Evolutionary conservation across 805 yeast genomes (phyloP).

Genomic region (Candida oleophila): DNA sequence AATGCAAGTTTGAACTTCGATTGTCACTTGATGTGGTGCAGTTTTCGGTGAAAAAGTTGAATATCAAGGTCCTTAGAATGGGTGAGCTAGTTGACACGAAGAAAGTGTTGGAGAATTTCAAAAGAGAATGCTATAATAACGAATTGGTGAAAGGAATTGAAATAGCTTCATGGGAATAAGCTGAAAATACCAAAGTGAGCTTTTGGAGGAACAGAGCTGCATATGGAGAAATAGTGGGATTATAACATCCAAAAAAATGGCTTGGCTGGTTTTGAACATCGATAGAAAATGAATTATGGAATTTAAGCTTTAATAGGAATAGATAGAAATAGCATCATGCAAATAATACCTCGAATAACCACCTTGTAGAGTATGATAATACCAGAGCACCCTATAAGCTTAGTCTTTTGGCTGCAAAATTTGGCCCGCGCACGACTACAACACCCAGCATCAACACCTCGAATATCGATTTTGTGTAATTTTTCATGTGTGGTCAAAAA

Average conservation of each 20-base stretch:
- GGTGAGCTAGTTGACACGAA: not conserved
- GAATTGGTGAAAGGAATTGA: not conserved
- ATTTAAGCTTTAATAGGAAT: too few relatives aligned
- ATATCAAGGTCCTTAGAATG: not conserved
- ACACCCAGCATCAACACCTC: not conserved
- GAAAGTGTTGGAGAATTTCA: not conserved
- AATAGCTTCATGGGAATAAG: not conserved
- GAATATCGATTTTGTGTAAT: not conserved
- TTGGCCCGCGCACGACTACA: not conserved
- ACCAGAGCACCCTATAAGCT: too few relatives aligned
- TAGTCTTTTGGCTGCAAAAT: not conserved
- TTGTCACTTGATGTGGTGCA: not conserved
- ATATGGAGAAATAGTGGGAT: too few relatives aligned
- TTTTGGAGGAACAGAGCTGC: not conserved
- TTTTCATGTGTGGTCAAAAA: not conserved
- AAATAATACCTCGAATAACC: too few relatives aligned
- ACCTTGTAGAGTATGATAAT: too few relatives aligned
- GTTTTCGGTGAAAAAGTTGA: not conserved
- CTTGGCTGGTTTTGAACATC: too few relatives aligned
- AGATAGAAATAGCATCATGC: too few relatives aligned
- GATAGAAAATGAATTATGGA: too few relatives aligned
- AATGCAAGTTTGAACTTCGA: constrained; percentile 1
- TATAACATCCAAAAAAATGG: too few relatives aligned
- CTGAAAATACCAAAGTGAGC: not conserved
- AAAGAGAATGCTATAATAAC: not conserved